A percentile compares a stretch with the other conserved stretches of the same genome.
These are phyloP conservation scores for Gymnopilus junonius DNA, from an alignment of 768 basidiomycete genomes.

Conservation along the genomic window DNA sequence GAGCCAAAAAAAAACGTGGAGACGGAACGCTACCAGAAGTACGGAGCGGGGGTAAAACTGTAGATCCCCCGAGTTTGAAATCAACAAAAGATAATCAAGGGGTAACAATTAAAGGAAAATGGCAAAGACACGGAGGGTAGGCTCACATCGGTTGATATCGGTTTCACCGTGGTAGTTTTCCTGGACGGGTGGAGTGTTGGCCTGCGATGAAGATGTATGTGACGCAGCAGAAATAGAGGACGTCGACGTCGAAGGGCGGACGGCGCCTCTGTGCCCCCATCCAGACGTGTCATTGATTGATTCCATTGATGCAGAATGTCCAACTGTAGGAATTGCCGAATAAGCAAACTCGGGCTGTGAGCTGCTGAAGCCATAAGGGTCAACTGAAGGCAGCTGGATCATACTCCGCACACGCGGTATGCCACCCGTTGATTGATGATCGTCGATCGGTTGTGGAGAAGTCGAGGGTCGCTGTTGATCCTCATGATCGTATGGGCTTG, in stretches of 20 bases:
- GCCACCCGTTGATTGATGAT: conserved; percentile 42
- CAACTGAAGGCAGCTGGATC: conserved; percentile 78
- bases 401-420: conserved; percentile 83
- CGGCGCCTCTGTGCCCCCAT: conserved; percentile 51
- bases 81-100: conserved; percentile 7
- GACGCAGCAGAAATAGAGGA: conserved; percentile 79
- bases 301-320: conserved; percentile 46
- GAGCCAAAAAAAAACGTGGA: conserved; percentile 7
- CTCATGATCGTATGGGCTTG: conserved; percentile 76
- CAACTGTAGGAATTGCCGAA: conserved; percentile 59
- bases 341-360: conserved; percentile 83
- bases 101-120: conserved; percentile 10
- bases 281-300: conserved; percentile 49
- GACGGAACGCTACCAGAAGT: not conserved
- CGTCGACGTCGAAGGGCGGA: conserved; percentile 77
- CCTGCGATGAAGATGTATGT: conserved; percentile 79
- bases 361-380: conserved; percentile 67
- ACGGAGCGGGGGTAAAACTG: conserved; percentile 5
- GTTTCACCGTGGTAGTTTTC: conserved; percentile 70
- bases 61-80: not conserved
- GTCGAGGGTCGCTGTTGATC: conserved; percentile 71
- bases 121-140: conserved; percentile 1
- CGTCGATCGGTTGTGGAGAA: conserved; percentile 69
- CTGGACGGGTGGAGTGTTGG: conserved; percentile 79
- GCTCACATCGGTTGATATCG: conserved; percentile 87